phyloP scores from a whole-genome alignment of 225 moss, liverwort and hornwort genomes.

The Polytrichum formosum region DNA sequence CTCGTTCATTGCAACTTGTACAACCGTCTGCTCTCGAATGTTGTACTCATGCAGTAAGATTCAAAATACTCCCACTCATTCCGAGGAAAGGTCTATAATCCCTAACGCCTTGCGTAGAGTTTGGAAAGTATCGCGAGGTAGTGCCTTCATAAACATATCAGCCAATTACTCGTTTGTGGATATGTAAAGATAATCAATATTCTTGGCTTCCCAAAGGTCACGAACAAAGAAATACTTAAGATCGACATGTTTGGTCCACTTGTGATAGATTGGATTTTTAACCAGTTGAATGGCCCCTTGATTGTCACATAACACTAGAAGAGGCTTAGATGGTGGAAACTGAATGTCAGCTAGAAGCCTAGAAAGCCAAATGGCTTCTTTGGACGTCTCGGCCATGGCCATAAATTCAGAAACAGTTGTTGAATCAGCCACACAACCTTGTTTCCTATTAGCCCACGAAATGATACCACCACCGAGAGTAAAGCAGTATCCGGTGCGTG shows the following conservation, averaged over 20 bases:
- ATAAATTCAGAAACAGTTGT: constrained; percentile 10
- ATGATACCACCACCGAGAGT: background rate
- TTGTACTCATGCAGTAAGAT: no score
- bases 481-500: constrained; percentile 7
- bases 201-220: background rate
- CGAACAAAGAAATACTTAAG: background rate
- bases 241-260: background rate
- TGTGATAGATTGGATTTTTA: no score
- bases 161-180: background rate
- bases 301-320: background rate
- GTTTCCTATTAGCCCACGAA: background rate
- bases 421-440: constrained; percentile 1
- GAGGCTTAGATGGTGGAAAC: background rate
- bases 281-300: background rate
- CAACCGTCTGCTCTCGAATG: no score
- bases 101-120: background rate
- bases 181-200: background rate
- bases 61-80: no score
- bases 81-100: background rate
- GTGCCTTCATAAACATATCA: background rate
- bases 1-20: no score
- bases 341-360: background rate
- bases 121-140: background rate
- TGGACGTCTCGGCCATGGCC: background rate
- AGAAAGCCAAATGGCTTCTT: constrained; percentile 16